These are phyloP conservation scores for Yamadazyma sp. DNA, from an alignment of 1,139 yeast genomes.

Conservation along the genomic window DNA sequence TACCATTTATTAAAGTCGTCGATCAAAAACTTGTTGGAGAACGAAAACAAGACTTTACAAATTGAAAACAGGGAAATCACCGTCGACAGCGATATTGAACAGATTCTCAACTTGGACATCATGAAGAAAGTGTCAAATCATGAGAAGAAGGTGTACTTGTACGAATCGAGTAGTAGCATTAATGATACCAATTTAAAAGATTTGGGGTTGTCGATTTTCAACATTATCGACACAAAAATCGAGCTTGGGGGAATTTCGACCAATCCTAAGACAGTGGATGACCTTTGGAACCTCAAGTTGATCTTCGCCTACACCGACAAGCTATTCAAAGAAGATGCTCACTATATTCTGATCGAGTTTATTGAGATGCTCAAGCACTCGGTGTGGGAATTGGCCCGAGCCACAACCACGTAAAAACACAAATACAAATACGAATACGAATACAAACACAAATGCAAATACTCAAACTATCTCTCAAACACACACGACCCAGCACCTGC, in stretches of 20 bases:
- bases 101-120: slow-evolving; percentile 19
- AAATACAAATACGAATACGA: too few species aligned
- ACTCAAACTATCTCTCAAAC: too few species aligned
- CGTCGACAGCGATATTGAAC: slow-evolving; percentile 25
- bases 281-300: slow-evolving; percentile 65
- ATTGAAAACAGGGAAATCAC: slow-evolving; percentile 29
- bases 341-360: slow-evolving; percentile 47
- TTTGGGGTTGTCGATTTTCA: slow-evolving; percentile 38
- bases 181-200: slow-evolving; percentile 17
- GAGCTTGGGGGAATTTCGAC: slow-evolving; percentile 49
- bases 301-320: slow-evolving; percentile 63
- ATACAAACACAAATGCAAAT: too few species aligned
- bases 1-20: slow-evolving; percentile 41
- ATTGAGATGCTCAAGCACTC: slow-evolving; percentile 51
- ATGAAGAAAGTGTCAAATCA: slow-evolving; percentile 28
- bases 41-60: slow-evolving; percentile 32
- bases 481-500: too few species aligned
- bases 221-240: slow-evolving; percentile 56
- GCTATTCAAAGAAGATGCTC: slow-evolving; percentile 28
- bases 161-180: slow-evolving; percentile 22
- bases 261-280: slow-evolving; percentile 49
- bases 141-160: slow-evolving; percentile 37
- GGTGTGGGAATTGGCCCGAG: slow-evolving; percentile 30
- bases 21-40: slow-evolving; percentile 35
- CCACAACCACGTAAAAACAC: neutral